These are phyloP conservation scores for Apiospora phragmitis DNA, from an alignment of 2,329 filamentous ascomycete species.

Conservation along the genomic window DNA sequence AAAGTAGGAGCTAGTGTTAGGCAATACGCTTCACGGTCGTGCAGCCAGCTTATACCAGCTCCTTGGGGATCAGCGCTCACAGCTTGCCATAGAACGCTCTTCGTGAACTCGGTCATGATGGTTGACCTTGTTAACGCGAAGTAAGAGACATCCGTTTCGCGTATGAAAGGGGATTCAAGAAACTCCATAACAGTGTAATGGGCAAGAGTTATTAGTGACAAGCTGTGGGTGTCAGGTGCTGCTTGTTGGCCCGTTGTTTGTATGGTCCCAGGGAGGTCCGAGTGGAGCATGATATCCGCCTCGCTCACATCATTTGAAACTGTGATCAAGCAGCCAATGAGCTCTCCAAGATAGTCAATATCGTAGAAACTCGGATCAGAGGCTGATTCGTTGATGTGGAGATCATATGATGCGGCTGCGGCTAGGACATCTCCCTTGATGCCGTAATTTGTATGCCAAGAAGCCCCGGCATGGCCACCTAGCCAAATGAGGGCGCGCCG, in stretches of 20 bases:
- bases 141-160: background rate
- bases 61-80: background rate
- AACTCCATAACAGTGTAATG: conserved; percentile 21
- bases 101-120: background rate
- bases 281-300: background rate
- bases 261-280: background rate
- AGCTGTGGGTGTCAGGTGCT: background rate
- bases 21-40: conserved; percentile 15
- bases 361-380: background rate
- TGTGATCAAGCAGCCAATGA: background rate
- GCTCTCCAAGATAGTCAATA: background rate
- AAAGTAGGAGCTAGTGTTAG: conserved; percentile 6
- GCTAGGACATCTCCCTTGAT: background rate
- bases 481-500: background rate
- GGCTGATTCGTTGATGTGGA: background rate
- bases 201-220: conserved; percentile 13
- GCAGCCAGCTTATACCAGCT: background rate
- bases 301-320: background rate
- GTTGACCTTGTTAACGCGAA: background rate
- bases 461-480: background rate
- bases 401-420: background rate
- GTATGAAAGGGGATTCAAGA: conserved; percentile 12
- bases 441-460: background rate
- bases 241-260: background rate
- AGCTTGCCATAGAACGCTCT: background rate